Evolutionary conservation across 805 yeast species (phyloP).

Genomic region (Myxozyma sirexii): DNA sequence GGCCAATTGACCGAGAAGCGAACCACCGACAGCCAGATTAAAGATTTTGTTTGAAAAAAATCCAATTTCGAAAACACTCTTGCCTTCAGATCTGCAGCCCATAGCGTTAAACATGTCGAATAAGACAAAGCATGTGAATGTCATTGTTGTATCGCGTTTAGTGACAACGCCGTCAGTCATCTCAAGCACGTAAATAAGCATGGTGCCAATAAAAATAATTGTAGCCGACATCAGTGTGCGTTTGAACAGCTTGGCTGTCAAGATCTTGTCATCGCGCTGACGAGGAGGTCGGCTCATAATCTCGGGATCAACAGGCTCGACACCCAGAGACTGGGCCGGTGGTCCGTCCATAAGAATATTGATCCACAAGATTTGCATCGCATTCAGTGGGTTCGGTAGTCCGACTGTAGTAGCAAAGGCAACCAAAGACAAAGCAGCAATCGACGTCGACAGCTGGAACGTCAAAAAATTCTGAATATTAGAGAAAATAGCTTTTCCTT

Average conservation of each 20-base stretch:
- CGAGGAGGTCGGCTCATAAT: conserved; percentile 73
- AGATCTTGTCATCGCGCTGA: conserved; percentile 77
- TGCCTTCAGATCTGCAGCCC: conserved; percentile 85
- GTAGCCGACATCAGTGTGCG: conserved; percentile 76
- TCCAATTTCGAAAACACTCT: conserved; percentile 82
- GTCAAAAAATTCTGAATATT: conserved; percentile 92
- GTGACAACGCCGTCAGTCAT: conserved; percentile 84
- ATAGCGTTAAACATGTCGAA: conserved; percentile 97
- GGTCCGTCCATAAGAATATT: conserved; percentile 76
- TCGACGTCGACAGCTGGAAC: conserved; percentile 87
- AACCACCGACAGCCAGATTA: conserved; percentile 87
- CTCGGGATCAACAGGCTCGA: conserved; percentile 66
- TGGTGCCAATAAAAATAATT: conserved; percentile 81
- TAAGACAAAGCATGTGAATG: conserved; percentile 93
- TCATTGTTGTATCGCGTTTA: conserved; percentile 97
- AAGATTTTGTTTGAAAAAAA: conserved; percentile 80
- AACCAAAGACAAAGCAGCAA: conserved; percentile 63
- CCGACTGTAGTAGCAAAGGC: conserved; percentile 28
- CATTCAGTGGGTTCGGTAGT: conserved; percentile 66
- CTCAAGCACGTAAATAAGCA: conserved; percentile 81
- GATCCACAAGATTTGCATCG: conserved; percentile 80
- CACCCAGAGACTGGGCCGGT: conserved; percentile 83
- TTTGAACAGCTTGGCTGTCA: conserved; percentile 67
- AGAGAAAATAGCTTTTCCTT: conserved; percentile 95
- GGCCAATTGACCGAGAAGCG: conserved; percentile 85